Percentiles rank a stretch among this genome's conserved stretches.
phyloP scores from a whole-genome alignment of 2,329 filamentous ascomycete species.

The Neofusicoccum sp. region DNA sequence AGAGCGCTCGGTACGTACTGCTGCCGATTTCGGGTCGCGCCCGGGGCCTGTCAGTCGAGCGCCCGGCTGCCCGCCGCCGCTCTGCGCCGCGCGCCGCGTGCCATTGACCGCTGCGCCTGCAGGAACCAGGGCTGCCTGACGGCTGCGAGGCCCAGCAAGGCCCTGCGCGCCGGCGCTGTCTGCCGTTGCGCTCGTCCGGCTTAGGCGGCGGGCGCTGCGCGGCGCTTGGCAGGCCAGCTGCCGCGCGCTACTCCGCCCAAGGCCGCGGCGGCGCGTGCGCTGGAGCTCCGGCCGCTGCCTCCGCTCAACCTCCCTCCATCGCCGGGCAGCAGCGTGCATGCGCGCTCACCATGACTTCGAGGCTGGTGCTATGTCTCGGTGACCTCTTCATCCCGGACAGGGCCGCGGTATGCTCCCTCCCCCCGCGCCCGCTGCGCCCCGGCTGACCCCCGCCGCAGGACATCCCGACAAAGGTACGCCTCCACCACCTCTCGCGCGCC shows the following conservation, averaged over 20 bases:
- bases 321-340: conserved; percentile 5
- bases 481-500: conserved; percentile 12
- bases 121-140: not conserved
- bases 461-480: conserved; percentile 44
- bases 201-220: not conserved
- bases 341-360: conserved; percentile 40
- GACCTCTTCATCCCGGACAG: conserved; percentile 49
- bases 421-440: conserved; percentile 32
- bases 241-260: not conserved
- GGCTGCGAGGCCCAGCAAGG: not conserved
- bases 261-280: conserved; percentile 11
- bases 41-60: conserved; percentile 13
- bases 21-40: conserved; percentile 10
- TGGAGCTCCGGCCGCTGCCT: conserved; percentile 2
- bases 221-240: not conserved
- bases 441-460: conserved; percentile 42
- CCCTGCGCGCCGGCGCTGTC: not conserved
- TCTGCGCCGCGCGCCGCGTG: not conserved
- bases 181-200: not conserved
- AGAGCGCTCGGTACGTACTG: conserved; percentile 7
- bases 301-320: not conserved
- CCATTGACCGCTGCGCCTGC: not conserved
- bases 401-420: conserved; percentile 39
- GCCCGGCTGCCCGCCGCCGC: not conserved
- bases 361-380: conserved; percentile 45